Conservation (phyloP, 140 eudicot genomes). For the Anethum foeniculum region DNA sequence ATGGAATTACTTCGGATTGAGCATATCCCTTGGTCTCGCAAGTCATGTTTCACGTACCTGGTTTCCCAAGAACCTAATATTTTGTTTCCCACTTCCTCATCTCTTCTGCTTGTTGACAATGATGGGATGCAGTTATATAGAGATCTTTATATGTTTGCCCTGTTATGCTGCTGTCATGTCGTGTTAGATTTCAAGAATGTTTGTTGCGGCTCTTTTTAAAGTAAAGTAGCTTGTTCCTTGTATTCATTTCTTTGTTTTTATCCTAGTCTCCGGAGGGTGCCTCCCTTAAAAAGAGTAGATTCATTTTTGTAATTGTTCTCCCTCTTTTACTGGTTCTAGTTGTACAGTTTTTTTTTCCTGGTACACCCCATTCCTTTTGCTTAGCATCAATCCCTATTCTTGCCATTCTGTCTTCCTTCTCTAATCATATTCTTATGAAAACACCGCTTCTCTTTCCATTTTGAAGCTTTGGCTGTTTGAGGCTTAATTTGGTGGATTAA, state of each 20-base stretch:
- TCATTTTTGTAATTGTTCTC: not conserved
- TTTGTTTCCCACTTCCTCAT: not conserved
- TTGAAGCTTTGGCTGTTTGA: not conserved
- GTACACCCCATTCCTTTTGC: not conserved
- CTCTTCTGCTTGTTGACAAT: not conserved
- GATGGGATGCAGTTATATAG: not conserved
- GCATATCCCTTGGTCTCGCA: not conserved
- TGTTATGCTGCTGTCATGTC: not conserved
- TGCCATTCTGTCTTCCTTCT: not conserved
- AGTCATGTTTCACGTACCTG: not conserved
- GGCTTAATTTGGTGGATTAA: not conserved
- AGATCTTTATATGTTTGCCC: not conserved
- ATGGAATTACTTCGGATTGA: not conserved
- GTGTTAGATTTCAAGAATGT: not conserved
- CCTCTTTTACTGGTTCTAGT: not conserved
- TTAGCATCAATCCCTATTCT: not conserved
- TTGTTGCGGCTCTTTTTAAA: not conserved
- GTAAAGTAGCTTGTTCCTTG: not conserved
- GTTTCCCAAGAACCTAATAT: not conserved
- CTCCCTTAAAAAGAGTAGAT: not conserved
- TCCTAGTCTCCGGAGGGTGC: not conserved
- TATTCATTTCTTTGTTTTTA: not conserved
- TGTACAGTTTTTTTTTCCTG: not conserved
- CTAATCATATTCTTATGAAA: not conserved
- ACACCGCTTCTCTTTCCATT: not conserved